A percentile compares a stretch with the other conserved stretches of the same genome.
These are phyloP conservation scores for Phytophthora cryptogea DNA, from an alignment of 352 stramenopile species.

Conservation along the genomic window DNA sequence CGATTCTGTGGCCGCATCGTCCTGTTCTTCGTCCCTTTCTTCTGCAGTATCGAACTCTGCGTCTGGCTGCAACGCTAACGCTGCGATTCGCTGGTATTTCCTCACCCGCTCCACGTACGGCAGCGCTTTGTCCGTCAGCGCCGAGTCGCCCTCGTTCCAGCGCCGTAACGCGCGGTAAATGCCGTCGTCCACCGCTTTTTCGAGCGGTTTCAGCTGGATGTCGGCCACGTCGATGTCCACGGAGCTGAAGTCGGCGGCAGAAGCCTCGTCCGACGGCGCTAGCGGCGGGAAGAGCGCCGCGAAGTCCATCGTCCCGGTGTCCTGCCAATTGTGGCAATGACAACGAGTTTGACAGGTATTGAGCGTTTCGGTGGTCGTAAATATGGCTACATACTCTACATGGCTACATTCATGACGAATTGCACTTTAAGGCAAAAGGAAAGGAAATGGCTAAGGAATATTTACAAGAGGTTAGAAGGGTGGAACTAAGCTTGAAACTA, in stretches of 20 bases:
- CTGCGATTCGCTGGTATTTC: constrained; percentile 62
- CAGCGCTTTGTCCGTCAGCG: constrained; percentile 51
- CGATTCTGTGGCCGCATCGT: constrained; percentile 13
- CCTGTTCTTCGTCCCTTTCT: constrained; percentile 26
- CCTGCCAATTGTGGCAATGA: constrained; percentile 9
- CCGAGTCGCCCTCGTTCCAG: constrained; percentile 67
- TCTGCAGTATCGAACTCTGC: constrained; percentile 12
- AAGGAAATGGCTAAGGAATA: background rate
- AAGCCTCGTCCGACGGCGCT: constrained; percentile 18
- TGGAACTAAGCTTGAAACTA: background rate
- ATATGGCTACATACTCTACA: constrained; percentile 5
- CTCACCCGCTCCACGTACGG: constrained; percentile 59
- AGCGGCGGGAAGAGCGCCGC: constrained; percentile 65
- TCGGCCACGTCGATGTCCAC: constrained; percentile 65
- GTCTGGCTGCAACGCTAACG: constrained; percentile 52
- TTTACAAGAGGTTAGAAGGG: background rate
- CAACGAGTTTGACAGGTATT: constrained; percentile 6
- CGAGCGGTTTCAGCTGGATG: constrained; percentile 49
- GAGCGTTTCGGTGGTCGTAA: constrained; percentile 6
- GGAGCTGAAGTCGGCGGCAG: constrained; percentile 10
- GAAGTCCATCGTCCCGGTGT: constrained; percentile 32
- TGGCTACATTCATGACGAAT: constrained; percentile 9
- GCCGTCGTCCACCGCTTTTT: constrained; percentile 57
- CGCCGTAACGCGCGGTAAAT: constrained; percentile 61
- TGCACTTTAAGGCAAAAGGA: background rate